phyloP scores from a whole-genome alignment of 2,329 filamentous ascomycete species.

The Diaporthe aspalathi region DNA sequence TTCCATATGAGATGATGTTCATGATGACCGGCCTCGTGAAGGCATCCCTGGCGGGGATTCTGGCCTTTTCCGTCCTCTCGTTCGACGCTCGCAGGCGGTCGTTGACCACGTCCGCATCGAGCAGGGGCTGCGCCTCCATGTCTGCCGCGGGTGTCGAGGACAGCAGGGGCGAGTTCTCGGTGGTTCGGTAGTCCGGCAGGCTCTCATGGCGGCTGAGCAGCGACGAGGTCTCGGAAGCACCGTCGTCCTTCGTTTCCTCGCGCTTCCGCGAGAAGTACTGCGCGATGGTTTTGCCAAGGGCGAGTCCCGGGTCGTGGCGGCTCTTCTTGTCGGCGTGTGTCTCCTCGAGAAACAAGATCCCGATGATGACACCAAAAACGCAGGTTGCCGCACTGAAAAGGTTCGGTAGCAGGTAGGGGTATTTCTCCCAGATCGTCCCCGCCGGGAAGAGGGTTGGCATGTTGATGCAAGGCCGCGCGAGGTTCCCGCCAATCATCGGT shows the following conservation, averaged over 20 bases:
- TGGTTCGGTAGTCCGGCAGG: slow-evolving; percentile 76
- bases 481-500: slow-evolving; percentile 87
- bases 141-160: slow-evolving; percentile 49
- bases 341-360: slow-evolving; percentile 91
- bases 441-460: slow-evolving; percentile 79
- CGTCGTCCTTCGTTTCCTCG: slow-evolving; percentile 52
- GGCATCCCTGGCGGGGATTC: slow-evolving; percentile 54
- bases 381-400: slow-evolving; percentile 88
- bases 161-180: slow-evolving; percentile 65
- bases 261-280: slow-evolving; percentile 53
- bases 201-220: slow-evolving; percentile 71
- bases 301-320: slow-evolving; percentile 79
- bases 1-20: slow-evolving; percentile 90
- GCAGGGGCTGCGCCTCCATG: slow-evolving; percentile 37
- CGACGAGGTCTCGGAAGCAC: slow-evolving; percentile 68
- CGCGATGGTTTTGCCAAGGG: slow-evolving; percentile 79
- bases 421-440: slow-evolving; percentile 84
- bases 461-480: slow-evolving; percentile 86
- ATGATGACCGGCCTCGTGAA: slow-evolving; percentile 89
- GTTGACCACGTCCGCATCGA: slow-evolving; percentile 35
- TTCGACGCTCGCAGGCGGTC: slow-evolving; percentile 27
- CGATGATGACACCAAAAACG: slow-evolving; percentile 78
- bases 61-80: slow-evolving; percentile 44
- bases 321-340: slow-evolving; percentile 87
- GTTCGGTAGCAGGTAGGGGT: slow-evolving; percentile 92